Conservation (phyloP, 2,329 filamentous ascomycete species). For the Orbilia javanica region DNA sequence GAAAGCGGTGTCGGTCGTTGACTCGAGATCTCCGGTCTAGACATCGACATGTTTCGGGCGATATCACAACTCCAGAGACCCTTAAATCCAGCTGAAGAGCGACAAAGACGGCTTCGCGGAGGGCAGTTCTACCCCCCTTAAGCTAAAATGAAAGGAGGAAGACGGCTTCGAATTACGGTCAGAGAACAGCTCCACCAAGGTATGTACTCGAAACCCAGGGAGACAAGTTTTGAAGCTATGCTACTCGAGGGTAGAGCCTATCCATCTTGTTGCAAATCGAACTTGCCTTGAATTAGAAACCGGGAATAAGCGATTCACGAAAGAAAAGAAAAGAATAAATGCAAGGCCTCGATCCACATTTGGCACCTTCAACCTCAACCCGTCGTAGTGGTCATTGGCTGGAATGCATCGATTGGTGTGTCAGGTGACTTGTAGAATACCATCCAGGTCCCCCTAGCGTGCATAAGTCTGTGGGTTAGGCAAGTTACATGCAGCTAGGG, state of each 20-base stretch:
- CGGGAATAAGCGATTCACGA: conserved; percentile 56
- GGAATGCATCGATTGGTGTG: conserved; percentile 51
- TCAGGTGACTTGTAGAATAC: conserved; percentile 53
- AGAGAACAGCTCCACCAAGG: conserved; percentile 30
- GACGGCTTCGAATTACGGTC: neutral
- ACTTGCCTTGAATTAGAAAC: conserved; percentile 59
- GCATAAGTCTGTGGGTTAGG: conserved; percentile 54
- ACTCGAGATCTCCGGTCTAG: conserved; percentile 28
- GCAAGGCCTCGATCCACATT: conserved; percentile 57
- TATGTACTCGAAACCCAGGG: conserved; percentile 24
- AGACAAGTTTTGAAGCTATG: conserved; percentile 32
- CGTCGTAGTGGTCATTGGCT: conserved; percentile 55
- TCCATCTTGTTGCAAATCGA: conserved; percentile 36
- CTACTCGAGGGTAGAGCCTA: conserved; percentile 34
- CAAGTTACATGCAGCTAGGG: conserved; percentile 56
- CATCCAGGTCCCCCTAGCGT: conserved; percentile 34
- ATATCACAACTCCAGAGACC: conserved; percentile 11
- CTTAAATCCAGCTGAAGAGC: neutral
- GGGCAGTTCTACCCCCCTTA: conserved; percentile 14
- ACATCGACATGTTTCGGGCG: conserved; percentile 24
- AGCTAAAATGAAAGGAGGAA: conserved; percentile 20
- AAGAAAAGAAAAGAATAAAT: conserved; percentile 57
- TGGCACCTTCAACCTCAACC: conserved; percentile 53
- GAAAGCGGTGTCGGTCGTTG: conserved; percentile 7
- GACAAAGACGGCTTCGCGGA: neutral